Evolutionary conservation across 345 rosid genomes (phyloP), one percentile per base, ranked within the genome.

Genomic region (Sonneratia alba): DNA sequence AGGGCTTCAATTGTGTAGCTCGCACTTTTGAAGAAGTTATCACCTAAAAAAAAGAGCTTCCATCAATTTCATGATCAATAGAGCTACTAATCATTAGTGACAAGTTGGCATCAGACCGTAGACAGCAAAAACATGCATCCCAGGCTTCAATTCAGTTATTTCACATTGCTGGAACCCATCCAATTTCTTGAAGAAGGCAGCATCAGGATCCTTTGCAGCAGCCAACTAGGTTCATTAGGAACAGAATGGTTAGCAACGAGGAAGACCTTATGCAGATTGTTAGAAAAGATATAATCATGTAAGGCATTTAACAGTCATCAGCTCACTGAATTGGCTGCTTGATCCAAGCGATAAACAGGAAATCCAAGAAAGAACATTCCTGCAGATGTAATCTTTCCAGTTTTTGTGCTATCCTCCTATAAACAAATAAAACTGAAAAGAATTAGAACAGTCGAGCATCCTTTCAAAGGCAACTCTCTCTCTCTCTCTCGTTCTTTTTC

Each of bases 91-190:
- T 4, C 66, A 36, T 27, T 12, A 62, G 27, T 27, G 1, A 62
- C 12, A 27, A 10, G 6, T 13, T 34, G 9, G 38, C 3, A 3
- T 62, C 66, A 15, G 37, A 96, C 99, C 99, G 78, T 96, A 96
- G 77, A 96, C 90, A 47, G 96, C 97, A 86, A 96, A 92, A 66
- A 88, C 80, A 78, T 96, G 99, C 67, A 80, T 85, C 69, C 97
- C 99, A 34, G 98, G 87, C 85, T 89, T 90, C 67, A 96, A 80
- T 84, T 91, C 94, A 49, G 85, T 85, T 76, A 96, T 83, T 87
- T 96, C 98, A 78, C 97, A 92, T 67, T 87, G 99, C 84, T 90
- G 97, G 84, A 96, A 96, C 49, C 93, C 96, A 85, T 92, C 98
- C 76, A 96, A 80, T 77, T 84, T 92, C 76, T 89, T 92, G 78